These are phyloP conservation scores for Boletus pseudopeckii DNA, from an alignment of 768 basidiomycete species.

Conservation along the genomic window DNA sequence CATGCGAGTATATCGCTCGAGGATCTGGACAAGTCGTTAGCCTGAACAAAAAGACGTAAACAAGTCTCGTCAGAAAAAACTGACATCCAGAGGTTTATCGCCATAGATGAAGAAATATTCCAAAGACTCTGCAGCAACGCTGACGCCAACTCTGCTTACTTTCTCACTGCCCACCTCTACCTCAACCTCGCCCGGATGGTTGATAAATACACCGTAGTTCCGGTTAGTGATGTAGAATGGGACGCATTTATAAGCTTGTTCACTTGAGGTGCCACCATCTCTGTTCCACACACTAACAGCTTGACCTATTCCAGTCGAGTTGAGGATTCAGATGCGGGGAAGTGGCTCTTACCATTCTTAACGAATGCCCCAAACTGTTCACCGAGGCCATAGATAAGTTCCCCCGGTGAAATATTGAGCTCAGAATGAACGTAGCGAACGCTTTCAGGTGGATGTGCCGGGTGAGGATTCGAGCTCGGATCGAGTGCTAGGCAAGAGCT, in stretches of 20 bases:
- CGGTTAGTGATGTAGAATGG: slow-evolving; percentile 69
- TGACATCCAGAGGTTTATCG: slow-evolving; percentile 55
- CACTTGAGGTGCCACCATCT: slow-evolving; percentile 71
- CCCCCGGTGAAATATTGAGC: slow-evolving; percentile 65
- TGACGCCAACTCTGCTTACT: slow-evolving; percentile 60
- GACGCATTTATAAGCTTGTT: slow-evolving; percentile 64
- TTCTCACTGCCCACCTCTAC: slow-evolving; percentile 69
- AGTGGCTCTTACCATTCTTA: slow-evolving; percentile 59
- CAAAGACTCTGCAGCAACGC: slow-evolving; percentile 57
- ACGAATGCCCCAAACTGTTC: slow-evolving; percentile 74
- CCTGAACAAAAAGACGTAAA: not conserved
- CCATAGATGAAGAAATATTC: slow-evolving; percentile 76
- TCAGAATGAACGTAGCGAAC: slow-evolving; percentile 52
- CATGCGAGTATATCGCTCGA: slow-evolving; percentile 21
- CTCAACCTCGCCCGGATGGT: slow-evolving; percentile 73
- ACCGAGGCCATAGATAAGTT: slow-evolving; percentile 70
- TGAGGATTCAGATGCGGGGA: slow-evolving; percentile 18
- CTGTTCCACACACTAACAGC: slow-evolving; percentile 66
- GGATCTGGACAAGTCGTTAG: slow-evolving; percentile 11
- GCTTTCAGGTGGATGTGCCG: slow-evolving; percentile 38
- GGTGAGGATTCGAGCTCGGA: slow-evolving; percentile 54
- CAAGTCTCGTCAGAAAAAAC: not conserved
- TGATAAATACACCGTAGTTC: slow-evolving; percentile 74
- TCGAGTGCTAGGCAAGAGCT: slow-evolving; percentile 56
- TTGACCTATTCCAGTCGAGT: slow-evolving; percentile 40